Conservation (phyloP, 2,329 filamentous ascomycete genomes). For the Xylaria sp. region DNA sequence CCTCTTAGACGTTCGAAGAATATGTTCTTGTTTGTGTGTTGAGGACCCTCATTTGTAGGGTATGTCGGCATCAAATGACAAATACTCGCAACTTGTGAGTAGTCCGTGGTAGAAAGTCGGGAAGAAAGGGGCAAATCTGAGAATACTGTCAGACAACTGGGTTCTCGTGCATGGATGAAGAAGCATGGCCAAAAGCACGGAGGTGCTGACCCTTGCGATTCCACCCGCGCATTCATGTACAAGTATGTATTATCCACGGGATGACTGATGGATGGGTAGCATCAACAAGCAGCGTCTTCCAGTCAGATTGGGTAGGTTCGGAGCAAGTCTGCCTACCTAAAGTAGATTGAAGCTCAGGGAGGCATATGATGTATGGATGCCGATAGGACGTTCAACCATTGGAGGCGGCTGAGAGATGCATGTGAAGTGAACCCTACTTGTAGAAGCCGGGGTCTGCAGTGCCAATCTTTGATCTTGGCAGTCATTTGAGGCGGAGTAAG, state of each 20-base stretch:
- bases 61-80: background rate
- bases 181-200: background rate
- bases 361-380: background rate
- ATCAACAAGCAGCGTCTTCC: slow-evolving; percentile 9
- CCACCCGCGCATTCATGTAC: background rate
- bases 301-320: slow-evolving; percentile 16
- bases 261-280: slow-evolving; percentile 17
- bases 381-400: slow-evolving; percentile 18
- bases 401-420: slow-evolving; percentile 22
- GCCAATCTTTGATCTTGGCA: slow-evolving; percentile 7
- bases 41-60: background rate
- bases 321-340: background rate
- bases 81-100: background rate
- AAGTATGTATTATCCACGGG: background rate
- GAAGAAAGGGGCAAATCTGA: background rate
- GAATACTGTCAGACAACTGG: background rate
- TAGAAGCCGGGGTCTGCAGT: slow-evolving; percentile 4
- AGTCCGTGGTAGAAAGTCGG: background rate
- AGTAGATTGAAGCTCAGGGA: slow-evolving; percentile 1
- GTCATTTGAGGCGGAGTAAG: slow-evolving; percentile 17
- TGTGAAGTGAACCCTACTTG: background rate
- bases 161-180: slow-evolving; percentile 5
- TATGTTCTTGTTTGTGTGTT: background rate
- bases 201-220: slow-evolving; percentile 6
- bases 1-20: background rate